Evolutionary conservation across 2,329 filamentous ascomycete species (phyloP).

Genomic region (Monilinia aucupariae): DNA sequence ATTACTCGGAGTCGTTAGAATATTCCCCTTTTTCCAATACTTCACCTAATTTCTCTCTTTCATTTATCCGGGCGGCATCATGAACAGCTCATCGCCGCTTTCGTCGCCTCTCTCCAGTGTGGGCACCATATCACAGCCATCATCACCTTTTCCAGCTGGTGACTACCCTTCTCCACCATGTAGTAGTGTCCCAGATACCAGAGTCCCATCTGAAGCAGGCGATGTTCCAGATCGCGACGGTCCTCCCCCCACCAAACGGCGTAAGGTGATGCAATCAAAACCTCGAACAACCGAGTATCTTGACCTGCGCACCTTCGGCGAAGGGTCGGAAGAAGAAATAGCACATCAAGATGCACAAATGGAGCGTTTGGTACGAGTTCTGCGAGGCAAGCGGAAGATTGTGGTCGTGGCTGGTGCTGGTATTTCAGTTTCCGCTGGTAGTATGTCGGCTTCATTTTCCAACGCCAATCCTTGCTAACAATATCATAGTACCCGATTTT

Average conservation of each 20-base stretch:
- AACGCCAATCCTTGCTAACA: conserved; percentile 19
- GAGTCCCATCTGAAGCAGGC: conserved; percentile 22
- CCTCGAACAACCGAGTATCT: conserved; percentile 78
- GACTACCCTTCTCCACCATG: conserved; percentile 34
- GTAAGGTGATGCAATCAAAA: conserved; percentile 58
- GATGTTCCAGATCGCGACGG: conserved; percentile 43
- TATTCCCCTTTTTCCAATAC: conserved; percentile 7
- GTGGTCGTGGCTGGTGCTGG: conserved; percentile 94
- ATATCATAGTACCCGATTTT: conserved; percentile 75
- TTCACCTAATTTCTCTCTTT: neutral
- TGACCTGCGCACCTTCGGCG: conserved; percentile 54
- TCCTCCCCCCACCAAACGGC: conserved; percentile 68
- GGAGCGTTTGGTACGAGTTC: conserved; percentile 63
- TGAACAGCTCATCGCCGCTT: conserved; percentile 23
- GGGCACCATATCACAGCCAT: conserved; percentile 36
- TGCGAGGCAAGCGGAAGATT: conserved; percentile 91
- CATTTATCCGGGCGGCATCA: conserved; percentile 1
- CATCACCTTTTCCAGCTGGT: conserved; percentile 23
- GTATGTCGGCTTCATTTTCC: conserved; percentile 46
- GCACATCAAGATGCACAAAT: conserved; percentile 57
- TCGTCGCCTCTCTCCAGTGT: conserved; percentile 36
- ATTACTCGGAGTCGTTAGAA: conserved; percentile 14
- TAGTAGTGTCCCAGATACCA: conserved; percentile 29
- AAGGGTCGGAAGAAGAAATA: conserved; percentile 42
- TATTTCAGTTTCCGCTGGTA: conserved; percentile 93